Evolutionary conservation across 495 filamentous ascomycete species (phyloP).

Genomic region (Neurospora sp.): DNA sequence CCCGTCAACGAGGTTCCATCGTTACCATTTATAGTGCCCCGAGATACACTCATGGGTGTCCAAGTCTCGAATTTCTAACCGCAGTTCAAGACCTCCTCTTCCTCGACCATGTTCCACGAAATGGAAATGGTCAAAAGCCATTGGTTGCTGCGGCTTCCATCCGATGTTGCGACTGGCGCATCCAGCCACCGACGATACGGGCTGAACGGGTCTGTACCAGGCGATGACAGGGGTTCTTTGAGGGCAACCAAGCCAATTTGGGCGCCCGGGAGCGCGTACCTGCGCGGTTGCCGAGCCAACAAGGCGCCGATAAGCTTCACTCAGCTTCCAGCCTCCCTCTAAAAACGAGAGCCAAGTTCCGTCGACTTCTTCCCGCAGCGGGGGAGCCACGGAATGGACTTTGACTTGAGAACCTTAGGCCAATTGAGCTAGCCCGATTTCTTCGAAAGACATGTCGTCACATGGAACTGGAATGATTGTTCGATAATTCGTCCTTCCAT

Average conservation of each 20-base stretch:
- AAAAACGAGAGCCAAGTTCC: neutral
- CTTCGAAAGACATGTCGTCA: neutral
- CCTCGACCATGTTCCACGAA: neutral
- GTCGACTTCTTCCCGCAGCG: neutral
- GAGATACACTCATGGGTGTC: neutral
- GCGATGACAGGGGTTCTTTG: neutral
- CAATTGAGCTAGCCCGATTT: neutral
- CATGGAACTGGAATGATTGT: neutral
- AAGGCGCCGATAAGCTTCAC: neutral
- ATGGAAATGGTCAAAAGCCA: neutral
- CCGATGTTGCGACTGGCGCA: neutral
- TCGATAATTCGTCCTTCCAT: neutral
- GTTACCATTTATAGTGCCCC: neutral
- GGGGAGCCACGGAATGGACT: neutral
- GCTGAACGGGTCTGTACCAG: neutral
- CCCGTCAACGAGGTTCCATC: neutral
- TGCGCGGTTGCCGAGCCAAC: conserved; percentile 9
- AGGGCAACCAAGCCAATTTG: neutral
- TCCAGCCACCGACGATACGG: neutral
- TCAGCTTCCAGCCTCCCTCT: neutral
- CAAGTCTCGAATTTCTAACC: neutral
- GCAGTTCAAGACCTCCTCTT: neutral
- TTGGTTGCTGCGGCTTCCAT: neutral
- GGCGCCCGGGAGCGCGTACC: neutral
- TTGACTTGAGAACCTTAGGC: neutral